Evolutionary conservation across 2,329 filamentous ascomycete genomes (phyloP), one percentile per base, ranked within the genome.

Genomic region (Penicillium sp.): DNA sequence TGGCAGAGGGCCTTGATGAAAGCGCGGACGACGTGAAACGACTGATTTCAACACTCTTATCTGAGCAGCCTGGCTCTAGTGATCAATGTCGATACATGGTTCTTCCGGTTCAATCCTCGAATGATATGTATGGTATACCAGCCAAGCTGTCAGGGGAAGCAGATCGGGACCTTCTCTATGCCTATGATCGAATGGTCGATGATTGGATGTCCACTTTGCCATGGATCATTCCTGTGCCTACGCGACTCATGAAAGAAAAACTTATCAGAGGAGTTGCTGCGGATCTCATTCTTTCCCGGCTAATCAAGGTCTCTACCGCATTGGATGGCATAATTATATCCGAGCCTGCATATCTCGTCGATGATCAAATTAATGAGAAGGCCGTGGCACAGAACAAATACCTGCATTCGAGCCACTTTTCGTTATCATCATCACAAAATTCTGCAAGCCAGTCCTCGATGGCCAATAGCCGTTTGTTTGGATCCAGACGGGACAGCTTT

Each of bases 231-330:
- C 70, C 74, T 7, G 66, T 66, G n/a, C 65, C 63, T 36, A 67
- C 71, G n/a, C 65, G 74, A 34, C 65, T 74, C 1, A 61, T 63
- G 43, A 76, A 76, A 56, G 74, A 76, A 52, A 71, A 63, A 55
- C 53, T 67, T 9, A 70, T 76, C 42, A 67, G 74, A 38, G 63
- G 61, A 5, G 53, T 76, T 43, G 64, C 70, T 19, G 67, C 67
- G 13, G 73, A 76, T 52, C 54, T 76, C n/a, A 60, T 66, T 26
- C 52, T 76, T 18, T 64, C 73, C 47, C 64, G 65, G n/a, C 57
- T 74, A n/a, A 49, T 63, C 11, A 55, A 62, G 11, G 53, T 61
- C 36, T 64, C 60, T 18, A 59, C 53, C 16, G 13, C 32, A 7
- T n/a, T 48, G 13, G 49, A 23, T 29, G 13, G 13, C 29, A 19